Evolutionary conservation across 2,329 filamentous ascomycete genomes (phyloP), one percentile per base, ranked within the genome.

Genomic region (Calonectria pseudoreteaudii): DNA sequence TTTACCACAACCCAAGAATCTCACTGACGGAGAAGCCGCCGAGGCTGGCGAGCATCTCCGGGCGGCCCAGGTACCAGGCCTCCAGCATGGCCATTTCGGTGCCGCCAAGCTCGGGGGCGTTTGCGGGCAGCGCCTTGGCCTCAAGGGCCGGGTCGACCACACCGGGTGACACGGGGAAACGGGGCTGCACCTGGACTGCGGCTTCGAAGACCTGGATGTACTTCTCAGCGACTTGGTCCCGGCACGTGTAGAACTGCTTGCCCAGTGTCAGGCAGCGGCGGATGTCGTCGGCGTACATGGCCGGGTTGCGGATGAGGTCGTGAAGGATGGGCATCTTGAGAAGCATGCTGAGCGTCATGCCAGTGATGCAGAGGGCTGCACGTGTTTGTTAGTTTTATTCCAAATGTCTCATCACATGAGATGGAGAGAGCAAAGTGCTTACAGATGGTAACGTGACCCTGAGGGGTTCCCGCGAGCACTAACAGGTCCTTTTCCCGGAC

Each of bases 331-430:
- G 77, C 49, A 77, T 73, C 16, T 79, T 78, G 18, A 75, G 74
- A 0, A 81, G 70, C 66, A 81, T 65, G 34, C 71, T 71, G 47
- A 81, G 77, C 26, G 77, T 80, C 72, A 79, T 79, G 53, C 79
- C 79, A 6, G 71, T 71, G 64, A 80, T 75, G 66, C 75, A 71
- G 13, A 81, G 72, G n/a, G 68, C 79, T 81, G 1, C 8, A 3
- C 60, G 1, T 0, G 69, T 81, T 62, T 80, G 72, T 28, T 14
- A 13, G 0, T 0, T 5, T 30, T 1, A 4, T 10, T 53, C 13
- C 26, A 0, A 0, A 2, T 36, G 36, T 14, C 56, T 20, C 34
- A 8, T 5, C 3, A 11, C 11, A 4, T 11, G 3, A 9, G 18
- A 30, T 36, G 34, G n/a, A 41, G 5, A n/a, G 8, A 10, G 31